Percentiles rank a stretch among this genome's conserved stretches.
Conservation (phyloP, 495 filamentous ascomycete species). For the Glarea lozoyensis region DNA sequence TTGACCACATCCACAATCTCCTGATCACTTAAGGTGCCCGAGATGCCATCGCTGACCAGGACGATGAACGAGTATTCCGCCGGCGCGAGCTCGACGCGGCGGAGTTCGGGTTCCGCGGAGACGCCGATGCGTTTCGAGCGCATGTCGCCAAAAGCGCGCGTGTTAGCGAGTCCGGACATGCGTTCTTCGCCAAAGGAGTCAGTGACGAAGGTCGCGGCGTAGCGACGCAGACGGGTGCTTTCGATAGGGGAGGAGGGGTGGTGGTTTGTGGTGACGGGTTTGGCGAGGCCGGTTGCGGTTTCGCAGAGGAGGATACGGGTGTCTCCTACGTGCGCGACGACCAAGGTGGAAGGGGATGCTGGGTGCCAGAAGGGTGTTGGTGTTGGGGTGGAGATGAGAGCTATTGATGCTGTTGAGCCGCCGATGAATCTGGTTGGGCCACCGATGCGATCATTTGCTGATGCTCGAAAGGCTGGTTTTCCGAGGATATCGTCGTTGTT, state of each 20-base stretch:
- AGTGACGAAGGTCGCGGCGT: slow-evolving; percentile 77
- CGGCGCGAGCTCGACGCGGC: slow-evolving; percentile 60
- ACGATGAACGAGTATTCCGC: slow-evolving; percentile 85
- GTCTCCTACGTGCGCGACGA: slow-evolving; percentile 90
- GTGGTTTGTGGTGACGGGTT: slow-evolving; percentile 79
- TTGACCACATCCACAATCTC: slow-evolving; percentile 95
- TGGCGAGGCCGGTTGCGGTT: slow-evolving; percentile 64
- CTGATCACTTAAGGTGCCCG: slow-evolving; percentile 73
- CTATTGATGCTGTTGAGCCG: slow-evolving; percentile 82
- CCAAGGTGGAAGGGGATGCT: slow-evolving; percentile 65
- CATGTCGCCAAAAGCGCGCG: slow-evolving; percentile 87
- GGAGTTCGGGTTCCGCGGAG: slow-evolving; percentile 83
- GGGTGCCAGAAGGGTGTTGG: slow-evolving; percentile 94
- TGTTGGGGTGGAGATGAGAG: slow-evolving; percentile 83
- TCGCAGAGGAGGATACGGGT: slow-evolving; percentile 82
- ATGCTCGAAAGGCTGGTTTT: slow-evolving; percentile 45
- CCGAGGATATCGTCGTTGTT: slow-evolving; percentile 75
- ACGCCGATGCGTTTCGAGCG: slow-evolving; percentile 86
- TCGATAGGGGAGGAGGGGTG: slow-evolving; percentile 83
- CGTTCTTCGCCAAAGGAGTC: slow-evolving; percentile 97
- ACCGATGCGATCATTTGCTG: slow-evolving; percentile 50
- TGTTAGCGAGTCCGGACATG: slow-evolving; percentile 88
- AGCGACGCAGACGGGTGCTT: slow-evolving; percentile 73
- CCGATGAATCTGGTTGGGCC: slow-evolving; percentile 75
- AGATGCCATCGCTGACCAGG: slow-evolving; percentile 80